phyloP scores from a whole-genome alignment of 768 basidiomycete species.

The Plicaturopsis crispa region DNA sequence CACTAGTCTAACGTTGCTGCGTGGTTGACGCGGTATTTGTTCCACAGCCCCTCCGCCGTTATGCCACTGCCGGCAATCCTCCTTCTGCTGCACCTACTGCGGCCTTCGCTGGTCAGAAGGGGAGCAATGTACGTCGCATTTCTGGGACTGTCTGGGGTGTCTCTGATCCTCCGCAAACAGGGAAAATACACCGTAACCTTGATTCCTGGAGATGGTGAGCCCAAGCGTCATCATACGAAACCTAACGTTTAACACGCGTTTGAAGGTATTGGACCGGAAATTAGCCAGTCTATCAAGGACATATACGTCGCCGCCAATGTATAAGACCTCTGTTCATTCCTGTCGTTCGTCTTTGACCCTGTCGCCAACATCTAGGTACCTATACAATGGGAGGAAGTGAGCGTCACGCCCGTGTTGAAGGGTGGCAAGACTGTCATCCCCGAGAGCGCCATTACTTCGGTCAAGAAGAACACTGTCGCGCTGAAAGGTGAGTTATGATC shows the following conservation, averaged over 20 bases:
- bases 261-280: conserved; percentile 96
- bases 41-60: conserved; percentile 46
- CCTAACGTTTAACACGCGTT: conserved; percentile 6
- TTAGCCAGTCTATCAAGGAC: conserved; percentile 89
- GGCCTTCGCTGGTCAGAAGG: conserved; percentile 86
- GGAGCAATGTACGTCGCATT: conserved; percentile 58
- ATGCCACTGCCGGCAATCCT: conserved; percentile 70
- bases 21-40: conserved; percentile 4
- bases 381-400: conserved; percentile 99
- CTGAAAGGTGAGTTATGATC: conserved; percentile 66
- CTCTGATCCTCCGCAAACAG: conserved; percentile 32
- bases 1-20: background rate
- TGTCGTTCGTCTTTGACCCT: conserved; percentile 6
- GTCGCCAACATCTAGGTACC: conserved; percentile 57
- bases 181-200: conserved; percentile 96
- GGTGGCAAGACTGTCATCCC: conserved; percentile 97
- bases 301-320: conserved; percentile 90
- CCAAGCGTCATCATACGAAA: conserved; percentile 5
- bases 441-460: conserved; percentile 80
- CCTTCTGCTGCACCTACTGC: conserved; percentile 74
- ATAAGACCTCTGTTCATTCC: conserved; percentile 11
- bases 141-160: conserved; percentile 2
- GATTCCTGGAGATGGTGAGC: conserved; percentile 91
- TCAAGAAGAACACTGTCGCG: conserved; percentile 96
- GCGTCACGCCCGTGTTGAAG: conserved; percentile 88